phyloP scores from a whole-genome alignment of 805 yeast genomes.

The Candida nitratophila region DNA sequence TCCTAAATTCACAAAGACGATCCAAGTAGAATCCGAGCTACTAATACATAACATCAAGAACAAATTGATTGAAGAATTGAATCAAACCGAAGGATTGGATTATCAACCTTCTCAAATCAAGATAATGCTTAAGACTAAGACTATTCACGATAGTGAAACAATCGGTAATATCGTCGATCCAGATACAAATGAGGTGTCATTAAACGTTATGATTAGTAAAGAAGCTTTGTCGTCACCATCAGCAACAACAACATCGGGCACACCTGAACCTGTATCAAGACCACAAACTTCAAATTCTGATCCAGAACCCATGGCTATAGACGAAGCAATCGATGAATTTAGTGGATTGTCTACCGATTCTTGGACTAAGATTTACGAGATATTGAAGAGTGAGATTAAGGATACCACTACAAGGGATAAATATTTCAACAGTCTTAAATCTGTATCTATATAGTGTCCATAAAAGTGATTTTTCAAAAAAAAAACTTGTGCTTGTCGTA shows the following conservation, averaged over 20 bases:
- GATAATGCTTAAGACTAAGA: conserved; percentile 44
- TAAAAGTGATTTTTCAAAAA: too few species aligned
- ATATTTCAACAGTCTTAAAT: conserved; percentile 11
- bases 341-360: conserved; percentile 11
- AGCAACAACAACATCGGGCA: background rate
- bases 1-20: conserved; percentile 49
- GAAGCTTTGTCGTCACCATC: too few species aligned
- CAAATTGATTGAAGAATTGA: conserved; percentile 22
- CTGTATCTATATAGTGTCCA: conserved; percentile 1
- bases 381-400: conserved; percentile 26
- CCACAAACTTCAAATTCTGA: background rate
- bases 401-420: conserved; percentile 8
- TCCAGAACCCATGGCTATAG: background rate
- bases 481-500: too few species aligned
- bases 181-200: conserved; percentile 15
- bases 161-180: conserved; percentile 15
- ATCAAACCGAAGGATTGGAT: conserved; percentile 17
- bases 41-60: conserved; percentile 31
- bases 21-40: conserved; percentile 15
- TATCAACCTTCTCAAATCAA: conserved; percentile 32
- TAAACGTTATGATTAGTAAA: conserved; percentile 30
- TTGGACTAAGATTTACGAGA: conserved; percentile 29
- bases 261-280: background rate
- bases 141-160: conserved; percentile 36
- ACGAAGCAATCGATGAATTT: conserved; percentile 1